Evolutionary conservation across 192 early-diverging fungal species (phyloP), one percentile per base, ranked within the genome.

Genomic region (Rhizoclosmatium sp.): DNA sequence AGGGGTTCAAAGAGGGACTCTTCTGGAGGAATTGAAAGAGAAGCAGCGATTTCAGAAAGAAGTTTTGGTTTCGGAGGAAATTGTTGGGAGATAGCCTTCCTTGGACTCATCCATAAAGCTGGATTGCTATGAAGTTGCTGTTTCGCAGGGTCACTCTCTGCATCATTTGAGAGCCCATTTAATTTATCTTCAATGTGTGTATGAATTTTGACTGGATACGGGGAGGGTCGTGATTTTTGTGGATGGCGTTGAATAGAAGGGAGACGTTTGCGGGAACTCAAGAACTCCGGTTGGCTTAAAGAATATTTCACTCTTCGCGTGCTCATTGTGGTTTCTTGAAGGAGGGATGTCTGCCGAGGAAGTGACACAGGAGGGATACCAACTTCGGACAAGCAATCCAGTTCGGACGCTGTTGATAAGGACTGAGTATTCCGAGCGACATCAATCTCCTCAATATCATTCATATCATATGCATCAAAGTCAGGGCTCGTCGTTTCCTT

Each of bases 241-340:
- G 19, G 54, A 9, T 14, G 9, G 54, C 10, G 54, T 56, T 56
- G 54, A 56, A 9, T 14, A 14, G 9, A n/a, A 56, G 9, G 9
- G 9, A 14, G 10, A n/a, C 54, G 54, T n/a, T 9, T 56, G 54
- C 19, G 54, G 19, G 10, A n/a, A 56, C 10, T n/a, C 19, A n/a
- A n/a, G 10, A 56, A 56, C 19, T 56, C 10, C 54, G 19, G 9
- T 56, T 56, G 54, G 54, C 9, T 56, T n/a, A 56, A 9, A 9
- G 10, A 14, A n/a, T 56, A 56, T n/a, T 56, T 56, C 1, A 56
- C 9, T 14, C 54, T 9, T n/a, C 10, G 9, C 19, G 54, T 56
- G 54, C 54, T 56, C 54, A 56, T 56, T n/a, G 19, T 56, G 54
- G 54, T 56, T 9, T 56, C 54, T 56, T 56, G 54, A n/a, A 56